A percentile compares a stretch with the other conserved stretches of the same genome.
Conservation (phyloP, 768 basidiomycete species). For the Cantharellus cinnabarinus region DNA sequence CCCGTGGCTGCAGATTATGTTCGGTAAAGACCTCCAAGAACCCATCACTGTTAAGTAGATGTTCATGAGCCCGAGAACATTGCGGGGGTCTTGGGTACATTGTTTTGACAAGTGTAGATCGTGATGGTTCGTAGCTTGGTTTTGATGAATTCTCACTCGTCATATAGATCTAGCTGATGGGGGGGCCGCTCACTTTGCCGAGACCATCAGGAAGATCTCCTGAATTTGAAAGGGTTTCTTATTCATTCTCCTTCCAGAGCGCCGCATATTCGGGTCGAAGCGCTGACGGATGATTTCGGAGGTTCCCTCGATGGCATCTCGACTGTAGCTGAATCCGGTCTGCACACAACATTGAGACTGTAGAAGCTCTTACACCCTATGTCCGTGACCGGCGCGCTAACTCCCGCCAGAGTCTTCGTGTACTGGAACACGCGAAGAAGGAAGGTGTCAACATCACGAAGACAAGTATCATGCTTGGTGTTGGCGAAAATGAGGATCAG, state of each 20-base stretch:
- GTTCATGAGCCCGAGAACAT: conserved; percentile 96
- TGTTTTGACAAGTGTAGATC: conserved; percentile 87
- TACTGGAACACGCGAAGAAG: conserved; percentile 66
- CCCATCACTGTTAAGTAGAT: conserved; percentile 78
- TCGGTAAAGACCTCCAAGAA: conserved; percentile 82
- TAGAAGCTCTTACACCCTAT: conserved; percentile 81
- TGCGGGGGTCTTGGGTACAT: conserved; percentile 96
- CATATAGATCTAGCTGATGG: conserved; percentile 70
- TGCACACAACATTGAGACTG: conserved; percentile 97
- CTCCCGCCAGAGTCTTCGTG: conserved; percentile 46
- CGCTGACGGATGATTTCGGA: conserved; percentile 85
- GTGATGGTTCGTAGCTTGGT: conserved; percentile 44
- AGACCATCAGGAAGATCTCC: conserved; percentile 75
- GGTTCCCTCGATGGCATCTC: conserved; percentile 58
- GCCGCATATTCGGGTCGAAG: conserved; percentile 89
- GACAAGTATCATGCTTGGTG: conserved; percentile 96
- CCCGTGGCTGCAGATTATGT: conserved; percentile 92
- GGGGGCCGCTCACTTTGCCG: conserved; percentile 84
- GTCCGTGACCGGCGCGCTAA: conserved; percentile 90
- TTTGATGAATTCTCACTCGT: conserved; percentile 12
- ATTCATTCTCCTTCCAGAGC: conserved; percentile 30
- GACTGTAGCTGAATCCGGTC: conserved; percentile 71
- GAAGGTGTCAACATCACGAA: conserved; percentile 79
- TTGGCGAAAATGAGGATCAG: conserved; percentile 78
- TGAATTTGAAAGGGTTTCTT: conserved; percentile 26